Conservation (phyloP, 495 filamentous ascomycete species). For the Pseudomonodictys pantanalensis region DNA sequence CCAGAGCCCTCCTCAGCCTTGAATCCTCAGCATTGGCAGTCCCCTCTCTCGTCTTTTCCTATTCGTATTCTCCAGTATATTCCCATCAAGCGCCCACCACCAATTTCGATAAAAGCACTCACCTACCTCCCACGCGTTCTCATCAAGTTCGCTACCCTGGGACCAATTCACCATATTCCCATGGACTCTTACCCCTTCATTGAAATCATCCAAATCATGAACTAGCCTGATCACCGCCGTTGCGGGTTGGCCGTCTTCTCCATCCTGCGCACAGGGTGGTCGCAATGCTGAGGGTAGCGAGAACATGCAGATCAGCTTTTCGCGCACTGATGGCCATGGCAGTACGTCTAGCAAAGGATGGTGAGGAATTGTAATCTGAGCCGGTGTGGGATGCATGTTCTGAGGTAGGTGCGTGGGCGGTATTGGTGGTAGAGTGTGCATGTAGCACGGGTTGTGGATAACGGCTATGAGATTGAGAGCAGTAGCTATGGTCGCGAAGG, state of each 20-base stretch:
- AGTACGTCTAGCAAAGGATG: slow-evolving; percentile 52
- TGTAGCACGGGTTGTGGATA: slow-evolving; percentile 23
- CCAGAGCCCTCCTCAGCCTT: not conserved
- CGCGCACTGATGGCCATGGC: slow-evolving; percentile 50
- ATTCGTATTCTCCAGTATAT: slow-evolving; percentile 46
- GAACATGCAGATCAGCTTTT: slow-evolving; percentile 48
- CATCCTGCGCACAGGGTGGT: slow-evolving; percentile 41
- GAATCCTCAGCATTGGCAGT: slow-evolving; percentile 1
- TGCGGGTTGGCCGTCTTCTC: slow-evolving; percentile 3
- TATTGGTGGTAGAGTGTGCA: slow-evolving; percentile 29
- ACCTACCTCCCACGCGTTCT: slow-evolving; percentile 48
- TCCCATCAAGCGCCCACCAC: slow-evolving; percentile 53
- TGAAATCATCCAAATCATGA: slow-evolving; percentile 51
- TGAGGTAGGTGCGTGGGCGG: slow-evolving; percentile 16
- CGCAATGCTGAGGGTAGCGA: slow-evolving; percentile 42
- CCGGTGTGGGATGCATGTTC: slow-evolving; percentile 25
- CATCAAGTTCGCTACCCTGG: slow-evolving; percentile 40
- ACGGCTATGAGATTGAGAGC: slow-evolving; percentile 9
- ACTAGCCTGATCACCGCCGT: slow-evolving; percentile 43
- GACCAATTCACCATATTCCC: slow-evolving; percentile 20
- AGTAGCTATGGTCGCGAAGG: slow-evolving; percentile 23
- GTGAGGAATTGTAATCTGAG: slow-evolving; percentile 45
- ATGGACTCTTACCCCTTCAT: slow-evolving; percentile 45
- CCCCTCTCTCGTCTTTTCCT: slow-evolving; percentile 36
- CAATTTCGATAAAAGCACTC: slow-evolving; percentile 49